Evolutionary conservation across 768 basidiomycete species (phyloP), one percentile per base, ranked within the genome.

Genomic region (Lentinus brumalis): DNA sequence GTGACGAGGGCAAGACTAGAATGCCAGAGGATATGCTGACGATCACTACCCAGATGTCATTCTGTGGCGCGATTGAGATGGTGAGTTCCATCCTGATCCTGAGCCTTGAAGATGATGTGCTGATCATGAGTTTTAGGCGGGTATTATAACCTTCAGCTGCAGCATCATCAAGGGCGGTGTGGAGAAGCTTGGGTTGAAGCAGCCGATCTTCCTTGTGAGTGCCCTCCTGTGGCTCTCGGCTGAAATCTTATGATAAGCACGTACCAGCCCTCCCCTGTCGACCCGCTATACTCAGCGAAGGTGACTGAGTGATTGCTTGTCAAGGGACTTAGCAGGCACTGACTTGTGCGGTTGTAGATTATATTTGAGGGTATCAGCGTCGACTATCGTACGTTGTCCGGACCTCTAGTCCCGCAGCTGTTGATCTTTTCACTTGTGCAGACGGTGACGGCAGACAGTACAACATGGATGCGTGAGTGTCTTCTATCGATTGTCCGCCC

Each of bases 1-100:
- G 85, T 86, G 76, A 8, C 58, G 10, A 11, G 10, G 9, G 26
- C 9, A 49, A 35, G 6, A 16, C 10, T 21, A 9, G 2, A 26
- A 26, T 26, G 21, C 21, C 21, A 26, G 21, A 26, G 21, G 21
- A 26, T 26, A 26, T 26, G 21, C 21, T 26, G 21, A 26, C 21
- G 21, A 11, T 30, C 21, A 26, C 26, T 39, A 2, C 47, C 1
- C 52, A 88, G 84, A 78, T 89, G 62, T 83, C 86, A 0, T 90
- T 90, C 76, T 90, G 88, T 45, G 89, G 88, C 31, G 89, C 89
- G 3, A 90, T 90, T 56, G 88, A 91, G 69, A 90, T 90, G 88
- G 85, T 52, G 4, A 50, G 49, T 50, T 10, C 11, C 2, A 26
- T 29, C 26, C 4, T 26, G 12, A 29, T 29, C 7, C 18, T 18